Base-by-base conservation (phyloP, 108 stramenopile genomes). In the Cyclostephanos tholiformis region DNA sequence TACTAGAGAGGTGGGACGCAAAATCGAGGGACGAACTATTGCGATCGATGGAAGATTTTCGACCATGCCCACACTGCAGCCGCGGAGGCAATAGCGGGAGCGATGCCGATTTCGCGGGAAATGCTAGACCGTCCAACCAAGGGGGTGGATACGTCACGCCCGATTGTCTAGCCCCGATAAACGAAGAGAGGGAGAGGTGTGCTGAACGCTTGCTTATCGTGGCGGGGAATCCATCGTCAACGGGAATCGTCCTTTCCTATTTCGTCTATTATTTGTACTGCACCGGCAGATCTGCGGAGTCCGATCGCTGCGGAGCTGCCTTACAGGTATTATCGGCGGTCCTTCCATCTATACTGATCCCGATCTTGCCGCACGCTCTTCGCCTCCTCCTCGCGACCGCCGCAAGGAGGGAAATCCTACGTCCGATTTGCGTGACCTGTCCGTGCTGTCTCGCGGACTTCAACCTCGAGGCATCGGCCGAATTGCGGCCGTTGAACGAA, bases 121-220 rank as follows among this genome's bases (percentile, higher is more conserved):
- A 46, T 46, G 44, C 44, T 14, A 14, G 16, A 46, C 16, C 53
- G 6, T 26, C 23, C 23, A 62, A 63, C 30, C n/a, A 26, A 25
- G 87, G 89, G 29, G 89, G 89, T 27, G 88, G 88, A 0, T 89
- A 86, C 62, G 87, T 89, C 22, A 89, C 89, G 19, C 68, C 85
- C 22, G 83, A 86, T 38, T 89, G 89, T 52, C 62, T 89, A 12
- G 71, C 76, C 61, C 81, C 80, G 6, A 80, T 84, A 1, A 82
- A 89, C 64, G 64, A 76, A 51, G 80, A 81, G 60, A 71, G 88
- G 61, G 82, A 86, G 44, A 43, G 74, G 5, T 48, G 56, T 59
- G 88, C 88, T 51, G 66, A 61, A 48, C 43, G 41, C 26, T 27
- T 69, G 4, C 60, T 81, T 13, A 29, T 25, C 9, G 25, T 71